phyloP scores from a whole-genome alignment of 192 early-diverging fungal species.

The Chytriomyces sp. region DNA sequence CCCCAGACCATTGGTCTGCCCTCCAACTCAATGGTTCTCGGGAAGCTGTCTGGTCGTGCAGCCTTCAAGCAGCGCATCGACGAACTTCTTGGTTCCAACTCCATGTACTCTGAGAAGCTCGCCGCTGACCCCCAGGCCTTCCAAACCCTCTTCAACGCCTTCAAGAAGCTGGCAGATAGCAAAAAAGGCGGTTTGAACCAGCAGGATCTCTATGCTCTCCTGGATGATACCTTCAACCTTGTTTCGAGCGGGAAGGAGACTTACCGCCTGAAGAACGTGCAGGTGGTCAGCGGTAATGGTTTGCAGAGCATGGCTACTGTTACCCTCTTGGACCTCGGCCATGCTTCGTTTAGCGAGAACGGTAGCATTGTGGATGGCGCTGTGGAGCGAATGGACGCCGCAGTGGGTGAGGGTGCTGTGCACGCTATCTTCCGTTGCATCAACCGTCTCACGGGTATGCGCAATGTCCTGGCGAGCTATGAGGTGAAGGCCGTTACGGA shows the following conservation, averaged over 20 bases:
- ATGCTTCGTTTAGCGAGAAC: neutral
- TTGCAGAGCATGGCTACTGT: constrained; percentile 82
- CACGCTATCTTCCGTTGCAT: constrained; percentile 88
- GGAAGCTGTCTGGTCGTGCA: constrained; percentile 96
- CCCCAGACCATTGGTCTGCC: constrained; percentile 90
- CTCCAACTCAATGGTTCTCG: constrained; percentile 82
- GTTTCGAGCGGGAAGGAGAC: constrained; percentile 44
- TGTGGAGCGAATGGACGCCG: constrained; percentile 68
- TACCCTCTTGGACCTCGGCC: constrained; percentile 63
- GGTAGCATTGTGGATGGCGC: constrained; percentile 24
- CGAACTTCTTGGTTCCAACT: constrained; percentile 72
- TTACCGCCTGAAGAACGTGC: constrained; percentile 71
- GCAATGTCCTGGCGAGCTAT: constrained; percentile 79
- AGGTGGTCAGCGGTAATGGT: constrained; percentile 76
- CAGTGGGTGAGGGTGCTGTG: constrained; percentile 84
- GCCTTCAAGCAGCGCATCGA: constrained; percentile 83
- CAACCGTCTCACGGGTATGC: constrained; percentile 77
- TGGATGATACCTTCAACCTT: constrained; percentile 73
- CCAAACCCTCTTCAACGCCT: constrained; percentile 80
- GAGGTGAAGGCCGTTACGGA: constrained; percentile 85
- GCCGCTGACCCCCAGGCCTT: constrained; percentile 59
- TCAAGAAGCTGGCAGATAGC: constrained; percentile 90
- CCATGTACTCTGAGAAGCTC: constrained; percentile 50
- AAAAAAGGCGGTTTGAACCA: constrained; percentile 84
- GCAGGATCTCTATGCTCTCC: constrained; percentile 83